Conservation (phyloP, 106 monocot genomes). For the Dendrobium catenatum region DNA sequence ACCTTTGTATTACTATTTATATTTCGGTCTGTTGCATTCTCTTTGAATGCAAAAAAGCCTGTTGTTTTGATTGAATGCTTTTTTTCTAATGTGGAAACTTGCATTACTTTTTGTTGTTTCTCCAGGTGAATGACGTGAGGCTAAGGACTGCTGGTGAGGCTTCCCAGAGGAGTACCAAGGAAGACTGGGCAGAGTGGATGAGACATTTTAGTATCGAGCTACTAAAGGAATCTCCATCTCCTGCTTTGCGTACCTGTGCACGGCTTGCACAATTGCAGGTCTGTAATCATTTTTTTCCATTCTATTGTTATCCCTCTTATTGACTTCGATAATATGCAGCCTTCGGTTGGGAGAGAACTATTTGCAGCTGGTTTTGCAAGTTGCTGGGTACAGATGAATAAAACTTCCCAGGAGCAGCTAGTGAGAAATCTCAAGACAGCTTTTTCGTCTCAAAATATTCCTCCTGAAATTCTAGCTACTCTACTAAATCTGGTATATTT, state of each 20-base stretch:
- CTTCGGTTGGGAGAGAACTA: conserved; percentile 93
- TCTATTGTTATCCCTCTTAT: neutral
- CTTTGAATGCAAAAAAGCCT: neutral
- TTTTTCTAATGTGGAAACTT: neutral
- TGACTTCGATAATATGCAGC: conserved; percentile 49
- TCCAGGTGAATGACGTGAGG: conserved; percentile 84
- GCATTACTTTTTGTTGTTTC: neutral
- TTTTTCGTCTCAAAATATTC: conserved; percentile 94
- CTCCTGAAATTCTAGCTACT: conserved; percentile 97
- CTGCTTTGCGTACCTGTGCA: conserved; percentile 91
- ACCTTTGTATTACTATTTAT: neutral
- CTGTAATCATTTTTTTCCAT: conserved; percentile 1
- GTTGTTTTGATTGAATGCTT: neutral
- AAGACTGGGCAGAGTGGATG: conserved; percentile 99
- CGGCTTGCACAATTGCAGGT: conserved; percentile 98
- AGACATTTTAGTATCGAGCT: conserved; percentile 99
- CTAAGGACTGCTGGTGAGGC: conserved; percentile 93
- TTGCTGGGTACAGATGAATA: conserved; percentile 97
- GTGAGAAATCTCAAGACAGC: conserved; percentile 95
- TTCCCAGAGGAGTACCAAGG: conserved; percentile 94
- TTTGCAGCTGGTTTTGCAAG: conserved; percentile 99
- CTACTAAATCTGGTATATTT: conserved; percentile 73
- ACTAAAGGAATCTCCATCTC: conserved; percentile 95
- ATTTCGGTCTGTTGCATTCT: neutral
- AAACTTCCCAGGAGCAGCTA: conserved; percentile 81